These are phyloP conservation scores for Camellia sinensis DNA, from an alignment of 148 eudicot species.

Conservation along the genomic window DNA sequence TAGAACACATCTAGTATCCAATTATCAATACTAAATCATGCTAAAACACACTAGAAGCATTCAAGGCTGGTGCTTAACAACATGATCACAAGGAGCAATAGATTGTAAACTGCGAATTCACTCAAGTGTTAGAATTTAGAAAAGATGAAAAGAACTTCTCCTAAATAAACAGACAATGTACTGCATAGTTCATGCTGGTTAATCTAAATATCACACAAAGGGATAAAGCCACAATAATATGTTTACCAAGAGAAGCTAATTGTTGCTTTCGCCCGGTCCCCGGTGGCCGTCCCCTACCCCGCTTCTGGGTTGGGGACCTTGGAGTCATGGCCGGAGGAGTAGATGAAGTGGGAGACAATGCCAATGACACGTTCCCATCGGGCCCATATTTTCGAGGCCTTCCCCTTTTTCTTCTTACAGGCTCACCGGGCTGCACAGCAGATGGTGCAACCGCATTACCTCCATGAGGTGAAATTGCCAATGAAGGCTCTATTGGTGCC, in stretches of 20 bases:
- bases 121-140: not conserved
- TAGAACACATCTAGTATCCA: not conserved
- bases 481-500: constrained; percentile 37
- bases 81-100: not conserved
- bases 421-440: constrained; percentile 40
- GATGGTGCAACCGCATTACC: constrained; percentile 46
- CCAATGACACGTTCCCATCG: constrained; percentile 56
- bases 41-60: no score
- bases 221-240: not conserved
- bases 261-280: constrained; percentile 77
- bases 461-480: constrained; percentile 42
- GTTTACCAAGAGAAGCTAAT: constrained; percentile 54
- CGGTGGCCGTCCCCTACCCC: constrained; percentile 87
- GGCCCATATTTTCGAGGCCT: constrained; percentile 93
- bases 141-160: not conserved
- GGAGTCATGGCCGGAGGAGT: constrained; percentile 13
- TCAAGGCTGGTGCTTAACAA: not conserved
- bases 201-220: not conserved
- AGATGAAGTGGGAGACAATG: constrained; percentile 44
- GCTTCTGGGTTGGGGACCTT: constrained; percentile 40
- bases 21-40: not conserved
- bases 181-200: not conserved
- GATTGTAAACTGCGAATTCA: not conserved
- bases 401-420: constrained; percentile 69
- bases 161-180: no score